Evolutionary conservation across 257 asterid genomes (phyloP).

Genomic region (Agastache rugosa): DNA sequence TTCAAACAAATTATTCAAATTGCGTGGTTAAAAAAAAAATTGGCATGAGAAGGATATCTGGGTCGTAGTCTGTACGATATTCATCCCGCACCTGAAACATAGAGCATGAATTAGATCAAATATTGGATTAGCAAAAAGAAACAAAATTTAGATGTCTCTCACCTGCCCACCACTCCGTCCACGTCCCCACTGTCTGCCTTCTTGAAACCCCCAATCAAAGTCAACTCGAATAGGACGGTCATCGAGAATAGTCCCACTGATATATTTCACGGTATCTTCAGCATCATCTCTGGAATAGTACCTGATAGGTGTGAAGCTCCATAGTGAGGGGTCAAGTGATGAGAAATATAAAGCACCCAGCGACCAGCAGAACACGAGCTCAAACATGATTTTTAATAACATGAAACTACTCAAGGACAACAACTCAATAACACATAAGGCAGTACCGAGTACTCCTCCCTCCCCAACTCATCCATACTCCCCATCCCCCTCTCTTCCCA

Average conservation of each 20-base stretch:
- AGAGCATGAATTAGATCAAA: constrained; percentile 32
- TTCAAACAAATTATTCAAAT: neutral
- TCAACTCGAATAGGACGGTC: constrained; percentile 99
- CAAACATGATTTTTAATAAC: neutral
- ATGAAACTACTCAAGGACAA: constrained; percentile 12
- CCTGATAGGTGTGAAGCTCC: constrained; percentile 53
- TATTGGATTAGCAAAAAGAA: constrained; percentile 16
- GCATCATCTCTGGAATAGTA: constrained; percentile 95
- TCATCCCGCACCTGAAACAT: constrained; percentile 92
- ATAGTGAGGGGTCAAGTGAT: neutral
- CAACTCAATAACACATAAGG: neutral
- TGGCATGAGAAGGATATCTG: constrained; percentile 85
- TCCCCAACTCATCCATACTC: neutral
- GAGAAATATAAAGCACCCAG: neutral
- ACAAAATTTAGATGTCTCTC: constrained; percentile 31
- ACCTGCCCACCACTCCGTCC: constrained; percentile 99
- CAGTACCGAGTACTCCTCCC: neutral
- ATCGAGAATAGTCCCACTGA: constrained; percentile 97
- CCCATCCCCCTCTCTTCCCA: neutral
- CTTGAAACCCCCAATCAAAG: constrained; percentile 99
- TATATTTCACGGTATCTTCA: constrained; percentile 86
- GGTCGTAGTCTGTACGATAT: constrained; percentile 98
- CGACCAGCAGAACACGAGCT: neutral
- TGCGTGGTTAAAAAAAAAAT: neutral
- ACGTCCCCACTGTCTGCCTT: constrained; percentile 99